phyloP scores from a whole-genome alignment of 257 asterid genomes.

The Solanum etuberosum region DNA sequence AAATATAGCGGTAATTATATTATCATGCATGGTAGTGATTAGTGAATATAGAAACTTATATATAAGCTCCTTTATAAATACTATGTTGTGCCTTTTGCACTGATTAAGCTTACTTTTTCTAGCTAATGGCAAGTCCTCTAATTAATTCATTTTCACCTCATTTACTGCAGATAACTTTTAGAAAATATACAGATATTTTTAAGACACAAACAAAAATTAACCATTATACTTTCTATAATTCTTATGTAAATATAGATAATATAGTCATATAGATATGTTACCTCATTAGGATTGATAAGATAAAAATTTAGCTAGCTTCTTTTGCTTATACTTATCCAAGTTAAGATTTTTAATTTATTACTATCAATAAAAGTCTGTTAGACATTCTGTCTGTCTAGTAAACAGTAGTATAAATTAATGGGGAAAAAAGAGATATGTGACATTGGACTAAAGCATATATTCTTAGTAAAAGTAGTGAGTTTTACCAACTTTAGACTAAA shows the following conservation, averaged over 20 bases:
- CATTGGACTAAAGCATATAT: background rate
- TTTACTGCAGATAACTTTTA: background rate
- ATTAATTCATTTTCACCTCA: background rate
- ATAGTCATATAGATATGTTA: background rate
- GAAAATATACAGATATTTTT: background rate
- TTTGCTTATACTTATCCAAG: background rate
- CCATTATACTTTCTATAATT: no score
- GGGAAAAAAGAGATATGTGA: background rate
- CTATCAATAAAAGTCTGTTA: background rate
- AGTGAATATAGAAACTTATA: background rate
- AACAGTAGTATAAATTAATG: background rate
- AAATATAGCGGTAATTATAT: no score
- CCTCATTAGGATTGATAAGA: background rate
- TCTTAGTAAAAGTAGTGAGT: background rate
- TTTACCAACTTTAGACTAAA: background rate
- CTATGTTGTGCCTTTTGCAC: background rate
- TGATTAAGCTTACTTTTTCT: background rate
- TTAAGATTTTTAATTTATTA: background rate
- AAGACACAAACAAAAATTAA: background rate
- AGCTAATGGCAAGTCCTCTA: background rate
- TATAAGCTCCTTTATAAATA: background rate
- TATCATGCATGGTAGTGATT: no score
- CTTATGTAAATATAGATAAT: no score
- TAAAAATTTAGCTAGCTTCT: background rate
- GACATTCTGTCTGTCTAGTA: background rate